Percentiles rank a stretch among this genome's conserved stretches.
phyloP scores from a whole-genome alignment of 2,329 filamentous ascomycete genomes.

The Aspergillus sp. region DNA sequence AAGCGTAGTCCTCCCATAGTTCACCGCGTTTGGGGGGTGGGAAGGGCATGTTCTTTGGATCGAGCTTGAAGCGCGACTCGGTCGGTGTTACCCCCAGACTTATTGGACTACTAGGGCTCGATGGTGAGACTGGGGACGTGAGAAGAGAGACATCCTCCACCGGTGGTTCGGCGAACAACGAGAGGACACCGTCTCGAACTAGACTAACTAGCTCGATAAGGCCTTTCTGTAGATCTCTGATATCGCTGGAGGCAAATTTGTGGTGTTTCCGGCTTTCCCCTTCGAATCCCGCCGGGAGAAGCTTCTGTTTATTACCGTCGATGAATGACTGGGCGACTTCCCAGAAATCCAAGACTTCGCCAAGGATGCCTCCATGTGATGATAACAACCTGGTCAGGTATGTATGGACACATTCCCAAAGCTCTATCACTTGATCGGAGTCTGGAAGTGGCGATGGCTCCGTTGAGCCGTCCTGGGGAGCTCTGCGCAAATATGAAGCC shows the following conservation, averaged over 20 bases:
- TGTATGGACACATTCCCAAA: conserved; percentile 85
- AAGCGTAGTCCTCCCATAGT: conserved; percentile 88
- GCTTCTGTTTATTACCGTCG: conserved; percentile 76
- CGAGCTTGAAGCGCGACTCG: conserved; percentile 77
- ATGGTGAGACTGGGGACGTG: conserved; percentile 74
- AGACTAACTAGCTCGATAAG: conserved; percentile 79
- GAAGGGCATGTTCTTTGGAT: conserved; percentile 72
- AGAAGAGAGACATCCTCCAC: conserved; percentile 87
- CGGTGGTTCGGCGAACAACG: conserved; percentile 84
- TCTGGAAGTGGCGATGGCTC: conserved; percentile 69
- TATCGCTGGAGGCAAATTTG: conserved; percentile 69
- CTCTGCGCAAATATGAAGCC: conserved; percentile 72
- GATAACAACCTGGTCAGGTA: conserved; percentile 76
- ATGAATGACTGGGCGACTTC: conserved; percentile 89
- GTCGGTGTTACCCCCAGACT: conserved; percentile 52
- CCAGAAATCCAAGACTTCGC: conserved; percentile 92
- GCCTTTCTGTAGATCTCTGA: conserved; percentile 71
- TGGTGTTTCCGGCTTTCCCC: conserved; percentile 81
- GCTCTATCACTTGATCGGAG: conserved; percentile 74
- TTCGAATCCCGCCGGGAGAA: conserved; percentile 76
- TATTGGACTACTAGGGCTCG: conserved; percentile 65
- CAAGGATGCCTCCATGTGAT: conserved; percentile 71
- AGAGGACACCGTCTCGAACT: conserved; percentile 74
- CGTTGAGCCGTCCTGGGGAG: conserved; percentile 66
- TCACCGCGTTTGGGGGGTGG: conserved; percentile 78